Conservation (phyloP, 208 protist species). For the Crithidia sp. region DNA sequence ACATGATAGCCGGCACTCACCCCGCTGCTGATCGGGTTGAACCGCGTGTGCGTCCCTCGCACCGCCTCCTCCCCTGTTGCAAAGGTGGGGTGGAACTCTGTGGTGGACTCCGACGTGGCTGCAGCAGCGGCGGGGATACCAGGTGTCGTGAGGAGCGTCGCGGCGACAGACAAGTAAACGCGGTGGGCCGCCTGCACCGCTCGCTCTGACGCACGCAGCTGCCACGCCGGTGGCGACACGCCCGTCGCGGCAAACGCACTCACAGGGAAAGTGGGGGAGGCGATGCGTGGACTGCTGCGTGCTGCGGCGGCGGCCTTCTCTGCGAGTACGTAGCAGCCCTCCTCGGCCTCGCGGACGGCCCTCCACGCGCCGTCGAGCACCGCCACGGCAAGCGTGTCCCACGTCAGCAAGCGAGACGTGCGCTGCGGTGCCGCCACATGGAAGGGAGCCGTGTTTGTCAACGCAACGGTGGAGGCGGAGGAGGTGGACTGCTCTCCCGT, state of each 20-base stretch:
- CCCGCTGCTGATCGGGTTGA: slow-evolving; percentile 9
- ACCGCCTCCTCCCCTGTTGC: neutral
- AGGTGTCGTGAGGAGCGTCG: neutral
- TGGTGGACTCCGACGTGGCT: neutral
- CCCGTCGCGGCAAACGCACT: too few species aligned
- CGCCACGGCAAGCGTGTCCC: slow-evolving; percentile 27
- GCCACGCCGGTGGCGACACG: neutral
- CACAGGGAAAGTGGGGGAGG: too few species aligned
- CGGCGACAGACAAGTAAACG: slow-evolving; percentile 19
- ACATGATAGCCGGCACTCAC: slow-evolving; percentile 10
- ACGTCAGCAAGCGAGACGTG: slow-evolving; percentile 18
- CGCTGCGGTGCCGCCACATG: neutral
- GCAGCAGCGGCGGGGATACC: neutral
- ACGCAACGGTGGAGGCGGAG: neutral
- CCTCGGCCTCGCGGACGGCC: slow-evolving; percentile 10
- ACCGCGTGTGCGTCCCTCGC: neutral
- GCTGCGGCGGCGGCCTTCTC: neutral
- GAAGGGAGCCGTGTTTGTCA: neutral
- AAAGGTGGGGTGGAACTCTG: slow-evolving; percentile 4
- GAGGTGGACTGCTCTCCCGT: neutral
- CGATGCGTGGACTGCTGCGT: neutral
- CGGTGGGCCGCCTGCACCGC: slow-evolving; percentile 19
- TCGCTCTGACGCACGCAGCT: slow-evolving; percentile 18
- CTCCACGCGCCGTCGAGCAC: slow-evolving; percentile 33
- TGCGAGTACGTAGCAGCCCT: slow-evolving; percentile 18